Evolutionary conservation across 768 basidiomycete genomes (phyloP), one percentile per base, ranked within the genome.

Genomic region (Naematelia encephala): DNA sequence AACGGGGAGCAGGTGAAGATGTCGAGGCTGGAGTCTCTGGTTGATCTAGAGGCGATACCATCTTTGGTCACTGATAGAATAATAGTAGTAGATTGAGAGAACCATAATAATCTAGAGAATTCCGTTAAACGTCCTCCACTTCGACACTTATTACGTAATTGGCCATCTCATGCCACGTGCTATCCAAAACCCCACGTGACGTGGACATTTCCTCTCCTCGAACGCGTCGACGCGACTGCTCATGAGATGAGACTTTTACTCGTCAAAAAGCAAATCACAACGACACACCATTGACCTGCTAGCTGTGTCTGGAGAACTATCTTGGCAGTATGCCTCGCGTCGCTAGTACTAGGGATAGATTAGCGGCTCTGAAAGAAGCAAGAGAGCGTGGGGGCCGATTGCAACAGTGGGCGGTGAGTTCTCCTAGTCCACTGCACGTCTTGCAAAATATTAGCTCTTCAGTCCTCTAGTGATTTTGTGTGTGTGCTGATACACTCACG

Each of bases 351-450:
- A 8, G 34, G 8, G 69, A 75, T 56, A 68, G 64, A 30, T 70
- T 79, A 12, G 78, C 77, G 23, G 77, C 75, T n/a, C 70, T 80
- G 34, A 66, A 69, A 50, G 76, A 77, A 21, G 78, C 78, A 16
- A 58, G 79, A 57, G 72, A 67, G 13, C 72, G 68, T 13, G 78
- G 76, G 47, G 73, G 73, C 12, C 59, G 78, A n/a, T 57, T 77
- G 16, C 63, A 62, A 29, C 74, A 77, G 44, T 79, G 72, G 70
- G 73, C 78, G 72, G 77, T 78, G 53, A 54, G 72, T 57, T 11
- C n/a, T n/a, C n/a, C n/a, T n/a, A n/a, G n/a, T n/a, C n/a, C n/a
- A n/a, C n/a, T n/a, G n/a, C n/a, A n/a, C n/a, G n/a, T n/a, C n/a
- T n/a, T n/a, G n/a, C n/a, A n/a, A n/a, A n/a, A n/a, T n/a, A n/a